Base-by-base conservation (phyloP, 1,284 basidiomycete species). In the Ustilago bromivora region DNA sequence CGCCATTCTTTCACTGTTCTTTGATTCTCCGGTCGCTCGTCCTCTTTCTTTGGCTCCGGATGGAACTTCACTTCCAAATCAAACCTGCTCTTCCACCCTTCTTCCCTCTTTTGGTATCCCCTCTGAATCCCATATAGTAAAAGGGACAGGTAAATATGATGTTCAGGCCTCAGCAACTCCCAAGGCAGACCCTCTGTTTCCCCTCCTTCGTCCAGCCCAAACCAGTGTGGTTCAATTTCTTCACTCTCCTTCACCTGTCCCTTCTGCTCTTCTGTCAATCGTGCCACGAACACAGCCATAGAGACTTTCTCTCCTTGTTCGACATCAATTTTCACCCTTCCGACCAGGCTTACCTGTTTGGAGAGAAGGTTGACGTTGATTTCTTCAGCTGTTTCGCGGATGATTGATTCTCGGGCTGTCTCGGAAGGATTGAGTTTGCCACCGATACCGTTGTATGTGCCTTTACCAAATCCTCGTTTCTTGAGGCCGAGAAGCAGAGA, bases 341-440 rank as follows among this genome's bases (percentile, higher is more conserved):
- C 71, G 5, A 17, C 31, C 8, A 68, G 61, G 11, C 6, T 3
- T 1, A 65, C 7, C 5, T 71, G 32, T 3, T 54, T 2, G 0
- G 53, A 10, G 5, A 6, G 1, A 7, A 68, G 53, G 2, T 2
- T 2, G 0, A 71, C 12, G 23, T 32, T 8, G 19, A 61, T 41
- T 32, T 76, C 72, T 19, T 76, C 72, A 0, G 8, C 31, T 1
- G 63, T 57, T 53, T 76, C 72, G 2, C 72, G 40, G 3, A 76
- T 3, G 17, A 66, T 63, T 12, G 36, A 66, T 7, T 53, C 2
- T 3, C 19, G 47, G 0, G 58, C 17, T 47, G 72, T 49, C 47
- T 70, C 72, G 12, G 10, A 3, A 12, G 56, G 23, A 0, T 34
- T 2, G 8, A 69, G 1, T 23, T 76, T 76, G 4, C 74, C 74